Percentiles rank a stretch among this genome's conserved stretches.
Evolutionary conservation across 2,329 filamentous ascomycete genomes (phyloP).

Genomic region (Stromatinia cepivora): DNA sequence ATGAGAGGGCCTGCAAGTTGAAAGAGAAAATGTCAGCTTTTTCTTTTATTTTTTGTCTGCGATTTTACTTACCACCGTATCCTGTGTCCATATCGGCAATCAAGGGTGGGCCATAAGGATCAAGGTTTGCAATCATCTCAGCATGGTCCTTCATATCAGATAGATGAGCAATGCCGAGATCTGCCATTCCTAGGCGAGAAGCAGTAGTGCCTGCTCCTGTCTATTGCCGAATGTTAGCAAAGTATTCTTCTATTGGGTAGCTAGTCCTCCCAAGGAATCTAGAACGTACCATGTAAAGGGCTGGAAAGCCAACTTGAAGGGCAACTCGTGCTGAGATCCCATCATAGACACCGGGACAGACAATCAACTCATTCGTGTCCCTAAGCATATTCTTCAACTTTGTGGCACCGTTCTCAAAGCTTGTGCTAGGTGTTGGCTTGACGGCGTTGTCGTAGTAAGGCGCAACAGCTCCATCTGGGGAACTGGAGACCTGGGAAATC

Average conservation of each 20-base stretch:
- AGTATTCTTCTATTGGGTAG: background rate
- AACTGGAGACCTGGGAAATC: background rate
- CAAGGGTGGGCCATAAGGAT: constrained; percentile 49
- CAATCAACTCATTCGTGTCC: constrained; percentile 21
- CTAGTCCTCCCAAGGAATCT: background rate
- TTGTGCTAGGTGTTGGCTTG: constrained; percentile 5
- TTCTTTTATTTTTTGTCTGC: background rate
- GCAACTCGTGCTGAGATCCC: constrained; percentile 66
- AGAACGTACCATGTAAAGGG: constrained; percentile 63
- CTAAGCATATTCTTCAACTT: constrained; percentile 24
- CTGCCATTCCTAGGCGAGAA: constrained; percentile 50
- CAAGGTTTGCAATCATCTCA: constrained; percentile 54
- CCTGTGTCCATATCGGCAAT: constrained; percentile 58
- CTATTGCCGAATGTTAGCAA: background rate
- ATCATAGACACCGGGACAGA: constrained; percentile 64
- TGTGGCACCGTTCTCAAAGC: constrained; percentile 13
- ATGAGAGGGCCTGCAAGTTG: constrained; percentile 37
- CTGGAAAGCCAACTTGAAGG: constrained; percentile 60
- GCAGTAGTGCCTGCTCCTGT: constrained; percentile 51
- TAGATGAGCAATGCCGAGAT: constrained; percentile 52
- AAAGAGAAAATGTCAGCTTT: background rate
- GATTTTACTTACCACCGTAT: constrained; percentile 36
- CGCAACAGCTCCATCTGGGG: constrained; percentile 2
- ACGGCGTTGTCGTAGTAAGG: constrained; percentile 11
- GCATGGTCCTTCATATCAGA: constrained; percentile 55